phyloP scores from a whole-genome alignment of 768 basidiomycete genomes.

The Epithele typhae region DNA sequence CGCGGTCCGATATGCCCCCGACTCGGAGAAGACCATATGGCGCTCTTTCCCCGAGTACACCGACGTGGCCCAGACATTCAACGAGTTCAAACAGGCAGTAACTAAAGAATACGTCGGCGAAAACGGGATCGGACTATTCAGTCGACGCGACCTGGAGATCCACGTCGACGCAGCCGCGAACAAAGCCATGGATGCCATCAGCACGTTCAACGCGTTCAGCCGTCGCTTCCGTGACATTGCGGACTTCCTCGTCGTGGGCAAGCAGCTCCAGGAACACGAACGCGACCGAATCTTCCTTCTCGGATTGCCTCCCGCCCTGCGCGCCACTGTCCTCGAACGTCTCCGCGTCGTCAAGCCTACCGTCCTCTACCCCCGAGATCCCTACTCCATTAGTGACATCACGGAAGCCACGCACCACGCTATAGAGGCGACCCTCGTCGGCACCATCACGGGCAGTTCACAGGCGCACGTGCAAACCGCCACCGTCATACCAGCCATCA shows the following conservation, averaged over 20 bases:
- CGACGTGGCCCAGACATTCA: constrained; percentile 7
- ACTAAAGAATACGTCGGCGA: constrained; percentile 22
- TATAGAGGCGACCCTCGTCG: constrained; percentile 1
- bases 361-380: constrained; percentile 20
- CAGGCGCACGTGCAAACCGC: background rate
- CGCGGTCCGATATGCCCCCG: constrained; percentile 4
- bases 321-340: background rate
- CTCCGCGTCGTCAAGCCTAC: constrained; percentile 21
- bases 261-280: constrained; percentile 16
- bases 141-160: constrained; percentile 19
- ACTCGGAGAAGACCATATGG: constrained; percentile 2
- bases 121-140: constrained; percentile 14
- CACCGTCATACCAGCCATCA: background rate
- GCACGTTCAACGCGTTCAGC: constrained; percentile 14
- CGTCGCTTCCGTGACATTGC: constrained; percentile 18
- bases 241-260: constrained; percentile 16
- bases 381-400: constrained; percentile 19
- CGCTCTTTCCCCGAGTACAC: background rate
- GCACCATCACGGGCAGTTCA: background rate
- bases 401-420: constrained; percentile 20
- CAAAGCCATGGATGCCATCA: background rate
- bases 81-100: constrained; percentile 21
- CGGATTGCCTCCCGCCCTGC: constrained; percentile 2
- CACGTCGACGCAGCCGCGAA: constrained; percentile 18
- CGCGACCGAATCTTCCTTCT: constrained; percentile 19